Evolutionary conservation across 2,329 filamentous ascomycete species (phyloP).

Genomic region (Stagonosporopsis chrysanthemi): DNA sequence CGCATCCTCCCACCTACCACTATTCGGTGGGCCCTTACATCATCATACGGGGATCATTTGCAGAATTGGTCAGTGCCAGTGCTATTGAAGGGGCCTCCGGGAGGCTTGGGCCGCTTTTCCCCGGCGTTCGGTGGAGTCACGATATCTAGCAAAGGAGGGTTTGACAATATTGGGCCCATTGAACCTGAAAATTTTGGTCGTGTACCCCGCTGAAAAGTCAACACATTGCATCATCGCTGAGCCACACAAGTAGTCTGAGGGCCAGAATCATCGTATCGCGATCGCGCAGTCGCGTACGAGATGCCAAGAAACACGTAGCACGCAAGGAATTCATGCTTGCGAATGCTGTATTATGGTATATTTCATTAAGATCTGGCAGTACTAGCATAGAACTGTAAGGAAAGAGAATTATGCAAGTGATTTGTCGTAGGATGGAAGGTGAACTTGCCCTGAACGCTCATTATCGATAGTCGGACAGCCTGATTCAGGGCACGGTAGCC

Average conservation of each 20-base stretch:
- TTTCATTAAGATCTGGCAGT: neutral
- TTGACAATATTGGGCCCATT: slow-evolving; percentile 9
- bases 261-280: neutral
- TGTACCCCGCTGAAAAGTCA: slow-evolving; percentile 6
- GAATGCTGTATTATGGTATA: neutral
- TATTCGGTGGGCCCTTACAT: slow-evolving; percentile 19
- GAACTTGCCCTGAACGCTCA: neutral
- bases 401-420: neutral
- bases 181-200: slow-evolving; percentile 1
- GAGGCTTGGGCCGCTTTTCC: slow-evolving; percentile 15
- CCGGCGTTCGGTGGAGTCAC: slow-evolving; percentile 8
- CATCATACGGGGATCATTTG: slow-evolving; percentile 14
- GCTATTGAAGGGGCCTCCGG: slow-evolving; percentile 11
- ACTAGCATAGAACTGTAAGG: neutral
- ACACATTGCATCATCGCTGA: slow-evolving; percentile 18
- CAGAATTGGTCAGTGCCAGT: slow-evolving; percentile 8
- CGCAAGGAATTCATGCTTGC: neutral
- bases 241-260: neutral
- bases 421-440: neutral
- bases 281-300: neutral
- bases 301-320: neutral
- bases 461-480: neutral
- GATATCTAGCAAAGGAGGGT: neutral
- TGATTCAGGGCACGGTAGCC: slow-evolving; percentile 41
- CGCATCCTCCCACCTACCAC: slow-evolving; percentile 6